These are phyloP conservation scores for Letharia columbiana DNA, from an alignment of 495 filamentous ascomycete genomes.

Conservation along the genomic window DNA sequence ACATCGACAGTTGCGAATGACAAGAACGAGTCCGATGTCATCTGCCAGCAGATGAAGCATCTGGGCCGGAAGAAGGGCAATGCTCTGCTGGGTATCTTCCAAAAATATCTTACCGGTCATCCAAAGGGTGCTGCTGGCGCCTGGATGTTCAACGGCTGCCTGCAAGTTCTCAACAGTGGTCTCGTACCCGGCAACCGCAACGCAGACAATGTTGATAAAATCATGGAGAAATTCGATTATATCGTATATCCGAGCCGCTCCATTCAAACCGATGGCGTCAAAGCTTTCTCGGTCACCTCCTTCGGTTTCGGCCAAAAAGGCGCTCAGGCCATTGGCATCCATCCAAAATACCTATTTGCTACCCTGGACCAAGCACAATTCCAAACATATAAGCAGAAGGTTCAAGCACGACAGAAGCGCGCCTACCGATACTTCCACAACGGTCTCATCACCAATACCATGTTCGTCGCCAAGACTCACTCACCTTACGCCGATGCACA, in stretches of 20 bases:
- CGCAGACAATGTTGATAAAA: slow-evolving; percentile 92
- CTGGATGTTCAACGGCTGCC: slow-evolving; percentile 98
- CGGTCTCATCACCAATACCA: slow-evolving; percentile 88
- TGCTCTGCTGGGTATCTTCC: slow-evolving; percentile 93
- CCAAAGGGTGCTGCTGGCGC: slow-evolving; percentile 98
- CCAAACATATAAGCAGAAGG: slow-evolving; percentile 73
- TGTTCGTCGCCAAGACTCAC: slow-evolving; percentile 91
- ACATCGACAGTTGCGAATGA: slow-evolving; percentile 98
- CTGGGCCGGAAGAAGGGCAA: slow-evolving; percentile 94
- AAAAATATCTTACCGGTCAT: slow-evolving; percentile 98
- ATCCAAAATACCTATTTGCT: slow-evolving; percentile 91
- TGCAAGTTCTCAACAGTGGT: slow-evolving; percentile 89
- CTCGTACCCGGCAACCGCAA: slow-evolving; percentile 96
- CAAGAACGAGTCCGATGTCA: slow-evolving; percentile 98
- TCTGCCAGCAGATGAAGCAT: slow-evolving; percentile 93
- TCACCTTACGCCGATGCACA: slow-evolving; percentile 85
- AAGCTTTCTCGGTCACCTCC: slow-evolving; percentile 96
- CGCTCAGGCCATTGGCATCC: slow-evolving; percentile 92
- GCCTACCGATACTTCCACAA: slow-evolving; percentile 98
- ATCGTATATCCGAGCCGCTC: slow-evolving; percentile 92
- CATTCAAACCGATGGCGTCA: slow-evolving; percentile 96
- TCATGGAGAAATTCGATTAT: slow-evolving; percentile 95
- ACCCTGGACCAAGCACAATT: slow-evolving; percentile 83
- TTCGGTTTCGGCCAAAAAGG: slow-evolving; percentile 99
- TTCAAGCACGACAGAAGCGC: slow-evolving; percentile 89